Evolutionary conservation across 1,284 basidiomycete species (phyloP), one percentile per base, ranked within the genome.

Genomic region (Cryptococcus sp.): DNA sequence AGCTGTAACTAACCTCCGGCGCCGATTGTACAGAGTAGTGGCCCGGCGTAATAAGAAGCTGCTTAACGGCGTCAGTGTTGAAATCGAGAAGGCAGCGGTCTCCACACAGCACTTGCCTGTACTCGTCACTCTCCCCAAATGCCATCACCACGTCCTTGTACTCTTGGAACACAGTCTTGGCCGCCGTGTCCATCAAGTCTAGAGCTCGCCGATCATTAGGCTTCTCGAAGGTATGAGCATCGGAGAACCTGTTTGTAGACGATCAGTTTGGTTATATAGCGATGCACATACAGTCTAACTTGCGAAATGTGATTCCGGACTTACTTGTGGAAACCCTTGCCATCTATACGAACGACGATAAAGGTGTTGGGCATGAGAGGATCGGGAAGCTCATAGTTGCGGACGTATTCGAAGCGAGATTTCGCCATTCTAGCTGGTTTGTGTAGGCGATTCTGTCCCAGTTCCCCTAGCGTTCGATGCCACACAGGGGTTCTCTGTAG

Each of bases 121-220:
- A 98, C 77, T 98, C 96, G 76, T 98, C 96, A 42, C 91, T 95
- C 79, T 98, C 91, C 1, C 95, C 95, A 73, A 96, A 98, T 0
- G 84, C 95, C 33, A 94, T 81, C 6, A 91, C 79, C 51, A 95
- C 83, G 70, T 94, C 91, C 45, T 84, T 82, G 68, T 88, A 87
- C 68, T 87, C 85, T 38, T 85, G 78, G 88, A 98, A 89, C 37
- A 96, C 82, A 45, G 84, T 80, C 62, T 81, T 80, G 0, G 96
- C 95, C 0, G 93, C 91, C 56, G 84, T 82, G 72, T 99, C 94
- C 95, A 98, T 98, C 42, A 98, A 82, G 61, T 86, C 77, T 7
- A 99, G 80, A 0, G 94, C 95, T 18, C 85, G 82, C 38, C 82
- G 76, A 76, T 99, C 95, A 76, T 98, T 99, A 0, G 95, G 95